Conservation (phyloP, 345 rosid genomes). For the Eucalyptus cladocalyx region DNA sequence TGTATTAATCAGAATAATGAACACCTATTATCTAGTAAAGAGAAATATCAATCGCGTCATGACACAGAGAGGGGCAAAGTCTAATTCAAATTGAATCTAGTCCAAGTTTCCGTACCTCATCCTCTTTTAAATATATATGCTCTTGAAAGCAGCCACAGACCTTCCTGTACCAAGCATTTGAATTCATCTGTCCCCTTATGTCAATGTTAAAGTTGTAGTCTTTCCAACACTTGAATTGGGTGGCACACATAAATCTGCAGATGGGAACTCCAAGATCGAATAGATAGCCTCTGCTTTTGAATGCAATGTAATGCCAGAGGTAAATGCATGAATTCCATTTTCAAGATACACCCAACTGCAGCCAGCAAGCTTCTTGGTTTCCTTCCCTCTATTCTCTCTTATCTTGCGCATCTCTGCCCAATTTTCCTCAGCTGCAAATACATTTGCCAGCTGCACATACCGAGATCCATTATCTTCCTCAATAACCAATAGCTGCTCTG, state of each 20-base stretch:
- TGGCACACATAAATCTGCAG: constrained; percentile 16
- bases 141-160: background rate
- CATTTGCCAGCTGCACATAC: too few relatives aligned
- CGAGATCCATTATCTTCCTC: too few relatives aligned
- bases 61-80: background rate
- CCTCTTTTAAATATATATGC: background rate
- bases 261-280: constrained; percentile 29
- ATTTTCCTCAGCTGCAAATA: too few relatives aligned
- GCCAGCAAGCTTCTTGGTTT: too few relatives aligned
- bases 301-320: constrained; percentile 40
- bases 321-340: background rate
- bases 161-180: background rate
- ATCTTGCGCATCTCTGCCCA: too few relatives aligned
- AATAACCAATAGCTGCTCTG: too few relatives aligned
- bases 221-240: background rate
- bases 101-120: background rate
- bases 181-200: background rate
- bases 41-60: background rate
- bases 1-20: background rate
- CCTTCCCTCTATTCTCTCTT: too few relatives aligned
- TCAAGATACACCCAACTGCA: too few relatives aligned
- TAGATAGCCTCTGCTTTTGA: constrained; percentile 29
- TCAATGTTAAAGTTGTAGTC: background rate
- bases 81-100: background rate
- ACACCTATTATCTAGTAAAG: background rate